Evolutionary conservation across 2,329 filamentous ascomycete genomes (phyloP), one percentile per base, ranked within the genome.

Genomic region (Botrytis fragariae): DNA sequence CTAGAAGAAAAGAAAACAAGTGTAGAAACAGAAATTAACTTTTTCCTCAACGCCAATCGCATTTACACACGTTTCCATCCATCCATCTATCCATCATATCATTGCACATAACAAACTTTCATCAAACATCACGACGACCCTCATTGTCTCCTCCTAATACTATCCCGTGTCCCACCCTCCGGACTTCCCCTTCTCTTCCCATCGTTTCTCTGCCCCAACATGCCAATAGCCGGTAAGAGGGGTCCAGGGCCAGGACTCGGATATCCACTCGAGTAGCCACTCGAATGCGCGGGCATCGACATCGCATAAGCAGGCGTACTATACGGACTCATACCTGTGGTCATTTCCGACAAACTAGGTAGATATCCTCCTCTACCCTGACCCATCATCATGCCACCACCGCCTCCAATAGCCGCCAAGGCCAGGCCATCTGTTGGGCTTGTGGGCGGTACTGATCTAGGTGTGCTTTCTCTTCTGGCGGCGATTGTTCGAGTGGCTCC

Each of bases 321-420:
- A 79, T 90, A 91, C 0, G 88, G 87, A 75, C 86, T 89, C 45
- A 90, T 84, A 20, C 89, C 89, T 0, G 89, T 91, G 2, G 89
- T 91, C 77, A 91, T 84, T 79, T 91, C 89, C 51, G 87, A 86
- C 25, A 91, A 84, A 69, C 88, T 86, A 1, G 89, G 89, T n/a
- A 91, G 82, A 75, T 87, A 83, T 69, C 73, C 73, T 10, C 78
- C 78, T 68, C 77, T 74, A 68, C 77, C 75, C 70, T 74, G 75
- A 8, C 74, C 79, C 74, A 78, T 77, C 72, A 78, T 62, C 72
- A 77, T 76, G 20, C 77, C 77, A 54, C 76, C 71, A 29, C 77
- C 76, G 72, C 76, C 72, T 29, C 77, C 77, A 72, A 82, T 80
- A 35, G 79, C 77, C 37, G 80, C 76, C 62, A 82, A 72, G 51